A percentile compares a stretch with the other conserved stretches of the same genome.
These are phyloP conservation scores for Jatropha podagrica DNA, from an alignment of 441 rosid species.

Conservation along the genomic window DNA sequence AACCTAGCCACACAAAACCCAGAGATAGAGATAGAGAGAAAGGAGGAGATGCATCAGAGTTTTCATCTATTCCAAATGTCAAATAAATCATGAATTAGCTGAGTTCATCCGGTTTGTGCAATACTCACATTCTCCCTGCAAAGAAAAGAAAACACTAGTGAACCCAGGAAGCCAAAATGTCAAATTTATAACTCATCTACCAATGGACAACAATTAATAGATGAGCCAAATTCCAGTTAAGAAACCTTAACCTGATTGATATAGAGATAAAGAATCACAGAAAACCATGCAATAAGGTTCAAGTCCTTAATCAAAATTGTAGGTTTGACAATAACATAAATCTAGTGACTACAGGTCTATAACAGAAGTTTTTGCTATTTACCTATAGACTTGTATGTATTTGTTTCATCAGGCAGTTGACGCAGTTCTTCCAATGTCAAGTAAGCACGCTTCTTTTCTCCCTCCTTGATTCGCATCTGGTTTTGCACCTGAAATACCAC, in stretches of 20 bases:
- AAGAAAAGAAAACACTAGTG: conserved; percentile 20
- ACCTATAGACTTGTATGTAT: conserved; percentile 88
- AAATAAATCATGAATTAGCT: conserved; percentile 11
- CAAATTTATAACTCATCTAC: not conserved
- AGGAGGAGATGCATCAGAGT: conserved; percentile 16
- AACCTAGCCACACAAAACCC: conserved; percentile 49
- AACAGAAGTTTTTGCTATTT: not conserved
- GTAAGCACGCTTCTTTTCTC: conserved; percentile 88
- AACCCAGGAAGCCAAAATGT: not conserved
- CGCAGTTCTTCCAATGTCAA: conserved; percentile 84
- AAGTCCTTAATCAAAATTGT: not conserved
- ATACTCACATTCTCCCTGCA: conserved; percentile 96
- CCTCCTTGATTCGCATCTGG: conserved; percentile 82
- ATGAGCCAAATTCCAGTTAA: not conserved
- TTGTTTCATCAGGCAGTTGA: conserved; percentile 70
- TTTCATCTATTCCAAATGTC: conserved; percentile 12
- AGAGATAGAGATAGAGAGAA: not conserved
- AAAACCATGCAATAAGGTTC: not conserved
- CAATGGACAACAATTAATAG: not conserved
- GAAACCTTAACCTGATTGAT: not conserved
- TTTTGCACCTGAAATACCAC: conserved; percentile 65
- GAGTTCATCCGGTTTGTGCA: conserved; percentile 20
- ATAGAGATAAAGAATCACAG: not conserved
- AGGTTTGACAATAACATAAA: not conserved
- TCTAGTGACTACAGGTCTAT: not conserved